Evolutionary conservation across 352 stramenopile genomes (phyloP).

Genomic region (Globisporangium cederbergense): DNA sequence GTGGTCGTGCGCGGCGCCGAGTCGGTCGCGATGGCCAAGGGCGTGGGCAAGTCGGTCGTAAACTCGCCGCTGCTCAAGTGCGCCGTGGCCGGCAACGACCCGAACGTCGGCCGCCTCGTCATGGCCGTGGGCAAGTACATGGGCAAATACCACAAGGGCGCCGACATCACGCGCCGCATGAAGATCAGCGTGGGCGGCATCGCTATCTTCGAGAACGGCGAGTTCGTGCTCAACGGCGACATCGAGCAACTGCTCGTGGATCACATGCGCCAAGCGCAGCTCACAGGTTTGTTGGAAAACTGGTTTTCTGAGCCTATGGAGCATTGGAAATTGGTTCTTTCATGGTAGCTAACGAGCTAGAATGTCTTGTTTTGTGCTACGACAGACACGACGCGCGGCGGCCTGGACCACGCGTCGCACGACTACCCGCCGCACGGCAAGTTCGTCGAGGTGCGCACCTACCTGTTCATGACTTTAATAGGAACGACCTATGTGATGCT

Average conservation of each 20-base stretch:
- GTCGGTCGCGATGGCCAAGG: slow-evolving; percentile 77
- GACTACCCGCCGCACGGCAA: slow-evolving; percentile 94
- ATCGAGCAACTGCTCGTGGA: slow-evolving; percentile 91
- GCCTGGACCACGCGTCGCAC: slow-evolving; percentile 71
- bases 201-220: slow-evolving; percentile 93
- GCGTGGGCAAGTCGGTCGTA: slow-evolving; percentile 89
- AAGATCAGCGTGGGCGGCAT: slow-evolving; percentile 89
- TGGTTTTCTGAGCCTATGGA: background rate
- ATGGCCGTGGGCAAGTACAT: slow-evolving; percentile 96
- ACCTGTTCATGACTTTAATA: background rate
- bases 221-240: slow-evolving; percentile 91
- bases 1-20: slow-evolving; percentile 88
- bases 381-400: slow-evolving; percentile 61
- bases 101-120: slow-evolving; percentile 96
- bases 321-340: background rate
- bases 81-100: slow-evolving; percentile 97
- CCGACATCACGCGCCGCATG: slow-evolving; percentile 77
- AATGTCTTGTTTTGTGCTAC: background rate
- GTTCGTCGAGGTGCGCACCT: slow-evolving; percentile 86
- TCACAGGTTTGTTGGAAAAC: slow-evolving; percentile 37
- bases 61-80: slow-evolving; percentile 98
- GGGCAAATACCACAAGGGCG: slow-evolving; percentile 89
- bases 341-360: background rate
- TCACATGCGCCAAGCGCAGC: slow-evolving; percentile 94
- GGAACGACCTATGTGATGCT: background rate